Percentiles rank a stretch among this genome's conserved stretches.
Conservation (phyloP, 257 asterid genomes). For the Fraxinus cuspidata region DNA sequence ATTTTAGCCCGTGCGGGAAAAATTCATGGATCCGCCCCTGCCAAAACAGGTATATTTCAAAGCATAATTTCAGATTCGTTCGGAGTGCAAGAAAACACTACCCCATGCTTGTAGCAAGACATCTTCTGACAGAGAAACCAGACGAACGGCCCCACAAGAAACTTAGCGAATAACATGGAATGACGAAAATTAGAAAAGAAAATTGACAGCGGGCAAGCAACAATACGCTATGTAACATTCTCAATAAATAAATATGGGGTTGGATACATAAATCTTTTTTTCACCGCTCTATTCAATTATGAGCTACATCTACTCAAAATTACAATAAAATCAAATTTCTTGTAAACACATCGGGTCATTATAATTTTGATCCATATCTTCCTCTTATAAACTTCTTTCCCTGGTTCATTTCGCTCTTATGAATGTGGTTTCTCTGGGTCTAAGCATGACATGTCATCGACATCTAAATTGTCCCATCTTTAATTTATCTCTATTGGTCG, state of each 20-base stretch:
- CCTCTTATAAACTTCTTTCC: background rate
- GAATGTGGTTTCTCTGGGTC: background rate
- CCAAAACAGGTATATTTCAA: conserved; percentile 75
- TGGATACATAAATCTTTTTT: background rate
- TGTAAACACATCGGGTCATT: no score
- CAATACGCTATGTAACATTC: background rate
- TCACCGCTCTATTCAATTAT: background rate
- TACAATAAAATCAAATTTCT: background rate
- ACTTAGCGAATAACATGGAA: conserved; percentile 81
- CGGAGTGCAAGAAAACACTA: conserved; percentile 43
- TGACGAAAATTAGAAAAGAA: conserved; percentile 1
- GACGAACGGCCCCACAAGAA: conserved; percentile 96
- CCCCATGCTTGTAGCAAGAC: conserved; percentile 96
- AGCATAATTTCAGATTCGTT: conserved; percentile 70
- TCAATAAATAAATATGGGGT: background rate
- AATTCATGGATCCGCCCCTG: no score
- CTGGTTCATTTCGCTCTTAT: background rate
- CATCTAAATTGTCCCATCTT: background rate
- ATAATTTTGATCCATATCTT: background rate
- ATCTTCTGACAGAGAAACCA: conserved; percentile 87
- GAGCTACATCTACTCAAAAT: no score
- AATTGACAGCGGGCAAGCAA: background rate
- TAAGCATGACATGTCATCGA: background rate
- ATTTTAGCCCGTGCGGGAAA: no score
- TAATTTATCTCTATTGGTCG: background rate